Conservation (phyloP, 2,329 filamentous ascomycete genomes). For the Blastomyces percursus region DNA sequence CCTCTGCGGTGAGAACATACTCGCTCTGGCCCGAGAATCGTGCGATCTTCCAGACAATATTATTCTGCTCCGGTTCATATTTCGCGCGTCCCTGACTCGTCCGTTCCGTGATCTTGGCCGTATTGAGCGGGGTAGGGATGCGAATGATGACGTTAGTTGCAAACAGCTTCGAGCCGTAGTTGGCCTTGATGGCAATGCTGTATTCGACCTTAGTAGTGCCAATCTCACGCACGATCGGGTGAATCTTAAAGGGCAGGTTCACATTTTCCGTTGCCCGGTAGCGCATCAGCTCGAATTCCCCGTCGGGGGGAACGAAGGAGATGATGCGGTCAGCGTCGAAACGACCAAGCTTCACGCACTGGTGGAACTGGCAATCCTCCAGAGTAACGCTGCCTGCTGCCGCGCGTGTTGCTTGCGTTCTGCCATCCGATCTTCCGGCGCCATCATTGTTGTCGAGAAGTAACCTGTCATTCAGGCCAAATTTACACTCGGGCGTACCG, state of each 20-base stretch:
- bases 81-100: conserved; percentile 95
- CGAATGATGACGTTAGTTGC: conserved; percentile 92
- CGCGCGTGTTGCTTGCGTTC: conserved; percentile 85
- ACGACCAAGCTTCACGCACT: conserved; percentile 94
- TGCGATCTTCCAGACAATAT: conserved; percentile 98
- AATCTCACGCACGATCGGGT: conserved; percentile 95
- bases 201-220: conserved; percentile 98
- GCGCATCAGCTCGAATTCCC: conserved; percentile 97
- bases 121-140: conserved; percentile 93
- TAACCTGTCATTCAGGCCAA: conserved; percentile 89
- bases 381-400: conserved; percentile 90
- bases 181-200: conserved; percentile 92
- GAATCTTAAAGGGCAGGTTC: conserved; percentile 96
- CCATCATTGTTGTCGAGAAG: conserved; percentile 71
- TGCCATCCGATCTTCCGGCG: conserved; percentile 33
- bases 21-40: conserved; percentile 98
- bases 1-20: conserved; percentile 88
- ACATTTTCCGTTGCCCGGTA: conserved; percentile 98
- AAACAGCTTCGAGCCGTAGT: conserved; percentile 92
- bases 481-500: conserved; percentile 97
- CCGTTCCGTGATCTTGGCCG: conserved; percentile 81
- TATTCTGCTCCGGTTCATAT: conserved; percentile 96
- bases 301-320: conserved; percentile 90
- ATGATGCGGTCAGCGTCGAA: conserved; percentile 97
- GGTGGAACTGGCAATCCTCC: conserved; percentile 97